These are phyloP conservation scores for Mollisia scopiformis DNA, from an alignment of 2,329 filamentous ascomycete genomes.

Conservation along the genomic window DNA sequence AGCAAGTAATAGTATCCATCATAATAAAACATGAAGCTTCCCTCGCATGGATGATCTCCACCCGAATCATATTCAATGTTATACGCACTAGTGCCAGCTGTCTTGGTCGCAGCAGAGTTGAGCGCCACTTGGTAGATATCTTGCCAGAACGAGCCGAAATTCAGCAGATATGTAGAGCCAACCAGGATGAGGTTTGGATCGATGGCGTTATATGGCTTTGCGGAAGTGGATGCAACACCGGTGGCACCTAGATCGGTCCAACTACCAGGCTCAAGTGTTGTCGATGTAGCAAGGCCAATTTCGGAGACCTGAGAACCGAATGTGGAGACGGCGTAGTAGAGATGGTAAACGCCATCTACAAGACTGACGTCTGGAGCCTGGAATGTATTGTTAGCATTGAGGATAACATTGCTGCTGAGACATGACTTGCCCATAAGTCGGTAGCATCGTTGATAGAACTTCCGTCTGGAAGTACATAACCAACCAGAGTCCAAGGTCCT, in stretches of 20 bases:
- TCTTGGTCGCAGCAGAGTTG: constrained; percentile 37
- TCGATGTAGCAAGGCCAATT: constrained; percentile 50
- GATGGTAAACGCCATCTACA: constrained; percentile 61
- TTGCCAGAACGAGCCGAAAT: constrained; percentile 71
- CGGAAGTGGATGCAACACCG: constrained; percentile 49
- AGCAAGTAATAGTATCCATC: constrained; percentile 66
- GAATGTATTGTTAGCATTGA: not conserved
- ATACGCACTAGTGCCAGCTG: constrained; percentile 36
- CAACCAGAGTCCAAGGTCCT: constrained; percentile 46
- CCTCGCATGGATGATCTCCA: constrained; percentile 58
- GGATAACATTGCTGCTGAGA: not conserved
- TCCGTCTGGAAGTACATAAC: constrained; percentile 41
- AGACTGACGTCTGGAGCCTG: constrained; percentile 66
- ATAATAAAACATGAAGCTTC: constrained; percentile 56
- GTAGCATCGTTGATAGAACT: constrained; percentile 41
- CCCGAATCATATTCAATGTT: constrained; percentile 57
- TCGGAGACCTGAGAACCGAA: constrained; percentile 57
- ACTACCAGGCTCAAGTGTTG: constrained; percentile 52
- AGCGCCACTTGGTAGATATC: constrained; percentile 65
- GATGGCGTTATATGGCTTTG: constrained; percentile 60
- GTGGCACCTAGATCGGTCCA: constrained; percentile 63
- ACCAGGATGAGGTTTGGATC: constrained; percentile 56
- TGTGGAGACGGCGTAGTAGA: constrained; percentile 61
- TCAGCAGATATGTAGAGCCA: constrained; percentile 50
- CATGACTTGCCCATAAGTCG: constrained; percentile 43